Conservation (phyloP, 345 rosid species). For the Linum lewisii region DNA sequence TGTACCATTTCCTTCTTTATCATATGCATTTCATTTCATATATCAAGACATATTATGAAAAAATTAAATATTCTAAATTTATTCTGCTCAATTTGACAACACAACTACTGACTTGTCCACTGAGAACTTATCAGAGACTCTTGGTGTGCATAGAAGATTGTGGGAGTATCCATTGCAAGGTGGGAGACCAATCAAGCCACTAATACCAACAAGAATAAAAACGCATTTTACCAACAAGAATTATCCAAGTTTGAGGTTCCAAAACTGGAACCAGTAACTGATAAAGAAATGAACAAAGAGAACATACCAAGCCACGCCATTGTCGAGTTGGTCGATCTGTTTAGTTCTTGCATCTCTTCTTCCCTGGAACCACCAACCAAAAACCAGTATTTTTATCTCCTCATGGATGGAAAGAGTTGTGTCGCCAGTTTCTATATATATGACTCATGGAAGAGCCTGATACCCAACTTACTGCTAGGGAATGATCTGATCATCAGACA, state of each 20-base stretch:
- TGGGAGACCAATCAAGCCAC: conserved; percentile 75
- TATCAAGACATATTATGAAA: conserved; percentile 1
- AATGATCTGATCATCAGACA: conserved; percentile 68
- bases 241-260: too few species aligned
- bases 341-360: too few species aligned
- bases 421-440: conserved; percentile 97
- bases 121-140: conserved; percentile 71
- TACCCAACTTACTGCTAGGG: conserved; percentile 85
- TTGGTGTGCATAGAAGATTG: conserved; percentile 94
- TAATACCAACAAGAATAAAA: too few species aligned
- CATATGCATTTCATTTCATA: conserved; percentile 25
- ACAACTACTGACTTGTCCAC: conserved; percentile 39
- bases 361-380: too few species aligned
- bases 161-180: conserved; percentile 86
- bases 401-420: too few species aligned
- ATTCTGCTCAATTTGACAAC: too few species aligned
- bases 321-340: too few species aligned
- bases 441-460: conserved; percentile 98
- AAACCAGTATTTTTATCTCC: too few species aligned
- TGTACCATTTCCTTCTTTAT: conserved; percentile 59
- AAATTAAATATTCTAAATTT: conserved; percentile 1
- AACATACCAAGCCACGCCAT: too few species aligned
- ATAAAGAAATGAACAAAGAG: too few species aligned
- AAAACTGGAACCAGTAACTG: too few species aligned
- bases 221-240: too few species aligned